Evolutionary conservation across 371 early-diverging fungal genomes (phyloP), one percentile per base, ranked within the genome.

Genomic region (Nematocida sp.): DNA sequence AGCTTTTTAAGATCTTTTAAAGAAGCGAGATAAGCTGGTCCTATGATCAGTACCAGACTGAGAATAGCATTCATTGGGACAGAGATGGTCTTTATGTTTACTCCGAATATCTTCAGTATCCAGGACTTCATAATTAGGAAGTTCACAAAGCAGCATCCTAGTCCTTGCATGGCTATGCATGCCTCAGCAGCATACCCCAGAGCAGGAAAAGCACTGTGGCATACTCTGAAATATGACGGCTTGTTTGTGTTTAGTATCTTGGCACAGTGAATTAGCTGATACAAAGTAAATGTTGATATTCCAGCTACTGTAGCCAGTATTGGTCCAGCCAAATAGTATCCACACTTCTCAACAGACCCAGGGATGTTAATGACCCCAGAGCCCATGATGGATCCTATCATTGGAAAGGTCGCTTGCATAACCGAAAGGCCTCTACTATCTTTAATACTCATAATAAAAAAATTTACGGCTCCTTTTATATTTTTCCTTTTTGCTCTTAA

Each of bases 321-420:
- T n/a, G 63, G 41, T 37, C 52, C 63, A 1, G 75, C 63, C 29
- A 52, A 15, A 41, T 61, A 5, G 53, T 78, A 80, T 57, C 82
- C 82, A 2, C 79, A 53, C 19, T 57, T 31, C 17, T 76, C 74
- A 25, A 82, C 79, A 35, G 80, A 67, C 43, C 15, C 13, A 0
- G 81, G 81, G 48, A 82, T 67, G 23, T 76, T 77, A 17, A 78
- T 53, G 2, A 81, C 78, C 32, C 82, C 82, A 5, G 78, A 65
- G 5, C 82, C 82, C 54, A 82, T 63, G 55, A 79, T 79, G 25
- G 82, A 78, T 21, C 75, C 66, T 23, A 80, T 46, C 77, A 82
- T 61, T 15, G 76, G 53, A 47, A 78, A 53, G 37, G 51, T 64
- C 0, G 79, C 78, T 27, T 77, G 46, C 19, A 35, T 43, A 19